Evolutionary conservation across 2,329 filamentous ascomycete genomes (phyloP).

Genomic region (Ampelomyces quisqualis): DNA sequence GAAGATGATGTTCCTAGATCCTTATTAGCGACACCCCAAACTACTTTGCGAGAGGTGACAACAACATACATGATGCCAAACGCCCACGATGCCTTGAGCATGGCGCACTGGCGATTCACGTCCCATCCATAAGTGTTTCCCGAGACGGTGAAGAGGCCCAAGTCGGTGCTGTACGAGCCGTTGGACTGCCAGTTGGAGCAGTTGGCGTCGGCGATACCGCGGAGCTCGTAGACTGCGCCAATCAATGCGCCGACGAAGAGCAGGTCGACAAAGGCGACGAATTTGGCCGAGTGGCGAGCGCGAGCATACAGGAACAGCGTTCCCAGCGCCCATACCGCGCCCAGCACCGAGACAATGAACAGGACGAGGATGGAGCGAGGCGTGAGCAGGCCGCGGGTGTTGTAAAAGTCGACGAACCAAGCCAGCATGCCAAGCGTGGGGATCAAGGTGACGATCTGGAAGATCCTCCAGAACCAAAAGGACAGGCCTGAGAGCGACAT

Average conservation of each 20-base stretch:
- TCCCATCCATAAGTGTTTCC: conserved; percentile 54
- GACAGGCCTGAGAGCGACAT: conserved; percentile 58
- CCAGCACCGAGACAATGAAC: conserved; percentile 65
- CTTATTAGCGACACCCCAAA: conserved; percentile 22
- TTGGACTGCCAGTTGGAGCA: conserved; percentile 62
- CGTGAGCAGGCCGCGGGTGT: conserved; percentile 58
- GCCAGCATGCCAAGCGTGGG: conserved; percentile 62
- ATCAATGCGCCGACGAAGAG: conserved; percentile 65
- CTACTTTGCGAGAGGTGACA: background rate
- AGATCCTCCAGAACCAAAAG: conserved; percentile 62
- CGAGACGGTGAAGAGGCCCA: conserved; percentile 63
- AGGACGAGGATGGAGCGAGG: conserved; percentile 62
- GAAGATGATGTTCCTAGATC: conserved; percentile 40
- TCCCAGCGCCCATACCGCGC: conserved; percentile 61
- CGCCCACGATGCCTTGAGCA: conserved; percentile 89
- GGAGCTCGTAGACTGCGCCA: conserved; percentile 59
- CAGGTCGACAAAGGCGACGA: conserved; percentile 63
- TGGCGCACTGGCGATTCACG: conserved; percentile 76
- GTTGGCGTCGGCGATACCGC: conserved; percentile 60
- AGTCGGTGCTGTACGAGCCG: conserved; percentile 55
- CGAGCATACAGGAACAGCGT: conserved; percentile 61
- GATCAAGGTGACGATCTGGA: conserved; percentile 63
- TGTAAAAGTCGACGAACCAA: conserved; percentile 63
- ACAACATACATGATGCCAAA: conserved; percentile 76
- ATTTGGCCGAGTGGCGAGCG: conserved; percentile 59